Conservation (phyloP, 768 basidiomycete genomes). For the Sporobolomyces pararoseus region DNA sequence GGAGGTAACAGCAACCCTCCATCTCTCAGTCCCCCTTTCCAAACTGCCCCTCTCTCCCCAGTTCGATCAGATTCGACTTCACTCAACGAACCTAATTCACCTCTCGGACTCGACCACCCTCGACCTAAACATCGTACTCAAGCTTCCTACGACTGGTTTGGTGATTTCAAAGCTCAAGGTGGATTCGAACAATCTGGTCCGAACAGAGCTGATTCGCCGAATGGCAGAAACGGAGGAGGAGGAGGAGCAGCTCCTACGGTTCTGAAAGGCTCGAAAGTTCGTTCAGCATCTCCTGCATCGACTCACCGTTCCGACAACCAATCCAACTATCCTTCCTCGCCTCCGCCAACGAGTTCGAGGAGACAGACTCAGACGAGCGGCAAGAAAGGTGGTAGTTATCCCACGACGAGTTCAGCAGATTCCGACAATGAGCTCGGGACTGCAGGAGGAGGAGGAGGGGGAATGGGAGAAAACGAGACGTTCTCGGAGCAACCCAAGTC, state of each 20-base stretch:
- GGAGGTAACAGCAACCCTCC: background rate
- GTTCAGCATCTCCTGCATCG: slow-evolving; percentile 3
- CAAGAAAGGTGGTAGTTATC: background rate
- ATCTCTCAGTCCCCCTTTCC: background rate
- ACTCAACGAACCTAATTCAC: slow-evolving; percentile 1
- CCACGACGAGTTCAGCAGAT: background rate
- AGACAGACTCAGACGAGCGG: background rate
- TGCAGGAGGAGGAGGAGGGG: background rate
- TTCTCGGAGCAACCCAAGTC: background rate
- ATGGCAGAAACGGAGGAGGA: too few species aligned
- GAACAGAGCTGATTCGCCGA: background rate
- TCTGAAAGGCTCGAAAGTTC: background rate
- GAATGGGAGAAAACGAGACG: background rate
- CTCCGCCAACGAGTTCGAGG: background rate
- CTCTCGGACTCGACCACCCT: slow-evolving; percentile 26
- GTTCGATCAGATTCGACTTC: background rate
- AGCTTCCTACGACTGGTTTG: slow-evolving; percentile 38
- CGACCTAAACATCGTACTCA: slow-evolving; percentile 22
- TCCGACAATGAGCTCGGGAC: background rate
- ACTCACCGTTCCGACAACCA: background rate
- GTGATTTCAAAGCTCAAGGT: slow-evolving; percentile 16
- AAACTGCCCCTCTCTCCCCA: slow-evolving; percentile 5
- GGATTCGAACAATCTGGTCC: slow-evolving; percentile 1
- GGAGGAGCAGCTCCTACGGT: too few species aligned
- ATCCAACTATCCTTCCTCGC: background rate